phyloP scores from a whole-genome alignment of 768 basidiomycete species.

The Daedaleopsis nitida region DNA sequence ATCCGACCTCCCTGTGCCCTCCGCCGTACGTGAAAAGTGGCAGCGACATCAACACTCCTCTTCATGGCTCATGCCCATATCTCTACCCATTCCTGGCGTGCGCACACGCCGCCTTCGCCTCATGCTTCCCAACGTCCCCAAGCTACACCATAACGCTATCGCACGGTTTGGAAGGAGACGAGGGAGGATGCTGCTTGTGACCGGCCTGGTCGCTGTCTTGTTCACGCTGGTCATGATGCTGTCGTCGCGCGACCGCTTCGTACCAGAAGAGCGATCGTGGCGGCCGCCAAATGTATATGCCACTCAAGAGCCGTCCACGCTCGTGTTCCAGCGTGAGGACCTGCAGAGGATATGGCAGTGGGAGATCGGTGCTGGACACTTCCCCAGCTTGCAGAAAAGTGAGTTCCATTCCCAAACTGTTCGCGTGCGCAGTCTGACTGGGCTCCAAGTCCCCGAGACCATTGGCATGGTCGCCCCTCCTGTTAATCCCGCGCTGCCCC shows the following conservation, averaged over 20 bases:
- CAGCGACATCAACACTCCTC: slow-evolving; percentile 43
- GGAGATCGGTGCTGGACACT: slow-evolving; percentile 93
- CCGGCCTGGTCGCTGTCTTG: slow-evolving; percentile 48
- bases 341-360: slow-evolving; percentile 92
- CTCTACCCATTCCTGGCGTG: slow-evolving; percentile 61
- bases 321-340: slow-evolving; percentile 77
- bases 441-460: slow-evolving; percentile 64
- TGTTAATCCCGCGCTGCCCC: slow-evolving; percentile 76
- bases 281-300: slow-evolving; percentile 28
- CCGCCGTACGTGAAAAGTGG: slow-evolving; percentile 69
- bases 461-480: slow-evolving; percentile 57
- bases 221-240: slow-evolving; percentile 48
- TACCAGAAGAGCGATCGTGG: slow-evolving; percentile 64
- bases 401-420: slow-evolving; percentile 34
- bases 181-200: slow-evolving; percentile 53
- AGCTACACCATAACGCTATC: slow-evolving; percentile 57
- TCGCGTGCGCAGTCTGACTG: slow-evolving; percentile 16
- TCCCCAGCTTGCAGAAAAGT: slow-evolving; percentile 83
- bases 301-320: slow-evolving; percentile 61
- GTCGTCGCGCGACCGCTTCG: slow-evolving; percentile 62
- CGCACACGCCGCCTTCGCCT: slow-evolving; percentile 58
- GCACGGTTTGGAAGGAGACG: slow-evolving; percentile 61
- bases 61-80: slow-evolving; percentile 62
- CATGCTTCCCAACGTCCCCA: slow-evolving; percentile 59
- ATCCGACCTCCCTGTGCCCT: slow-evolving; percentile 46